Conservation (phyloP, 768 basidiomycete species). For the Agaricus subrufescens region DNA sequence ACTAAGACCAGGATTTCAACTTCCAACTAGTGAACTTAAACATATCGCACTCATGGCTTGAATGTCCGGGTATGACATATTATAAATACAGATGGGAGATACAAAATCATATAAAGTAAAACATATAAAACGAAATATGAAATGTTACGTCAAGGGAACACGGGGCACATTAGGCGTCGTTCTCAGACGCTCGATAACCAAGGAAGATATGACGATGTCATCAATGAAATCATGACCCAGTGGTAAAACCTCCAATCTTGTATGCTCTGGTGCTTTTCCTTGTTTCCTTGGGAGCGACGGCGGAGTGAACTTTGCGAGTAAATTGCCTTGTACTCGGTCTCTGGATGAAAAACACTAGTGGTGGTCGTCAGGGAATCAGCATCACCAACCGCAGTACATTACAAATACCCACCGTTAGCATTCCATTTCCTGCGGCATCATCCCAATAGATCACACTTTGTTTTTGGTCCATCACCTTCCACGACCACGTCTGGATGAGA, state of each 20-base stretch:
- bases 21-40: slow-evolving; percentile 58
- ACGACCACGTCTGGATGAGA: slow-evolving; percentile 26
- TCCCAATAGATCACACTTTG: slow-evolving; percentile 28
- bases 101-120: slow-evolving; percentile 4
- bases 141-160: slow-evolving; percentile 12
- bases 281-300: slow-evolving; percentile 27
- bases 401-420: slow-evolving; percentile 21
- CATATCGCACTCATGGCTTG: slow-evolving; percentile 78
- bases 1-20: slow-evolving; percentile 1
- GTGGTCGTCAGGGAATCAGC: not conserved
- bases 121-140: slow-evolving; percentile 9
- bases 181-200: slow-evolving; percentile 36
- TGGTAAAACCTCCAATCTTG: slow-evolving; percentile 33
- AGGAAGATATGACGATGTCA: slow-evolving; percentile 37
- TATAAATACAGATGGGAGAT: not conserved
- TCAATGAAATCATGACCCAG: slow-evolving; percentile 36
- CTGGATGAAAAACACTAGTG: slow-evolving; percentile 36
- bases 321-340: slow-evolving; percentile 25
- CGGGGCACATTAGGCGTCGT: slow-evolving; percentile 27
- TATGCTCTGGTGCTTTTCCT: slow-evolving; percentile 26
- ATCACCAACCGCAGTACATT: not conserved
- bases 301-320: slow-evolving; percentile 36
- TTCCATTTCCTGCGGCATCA: slow-evolving; percentile 24
- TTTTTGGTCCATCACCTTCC: slow-evolving; percentile 26
- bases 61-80: slow-evolving; percentile 15